These are phyloP conservation scores for Cryptomeria japonica DNA, from an alignment of 75 land plant species.

Conservation along the genomic window DNA sequence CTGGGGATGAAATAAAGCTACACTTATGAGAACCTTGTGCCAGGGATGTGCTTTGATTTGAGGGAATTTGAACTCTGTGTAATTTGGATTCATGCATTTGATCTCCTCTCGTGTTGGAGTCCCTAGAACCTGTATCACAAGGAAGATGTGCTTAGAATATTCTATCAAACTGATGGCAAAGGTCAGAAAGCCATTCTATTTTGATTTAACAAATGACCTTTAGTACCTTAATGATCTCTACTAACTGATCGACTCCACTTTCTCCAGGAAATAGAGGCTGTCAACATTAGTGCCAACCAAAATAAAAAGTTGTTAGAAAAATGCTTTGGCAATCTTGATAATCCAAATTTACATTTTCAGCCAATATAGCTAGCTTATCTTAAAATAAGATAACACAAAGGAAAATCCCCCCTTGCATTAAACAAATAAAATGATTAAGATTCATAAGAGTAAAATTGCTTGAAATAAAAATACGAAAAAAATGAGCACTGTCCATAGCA, in stretches of 20 bases:
- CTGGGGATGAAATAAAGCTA: background rate
- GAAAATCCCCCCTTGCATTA: background rate
- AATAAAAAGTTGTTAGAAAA: background rate
- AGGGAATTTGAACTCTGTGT: conserved; percentile 89
- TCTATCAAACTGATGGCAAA: conserved; percentile 2
- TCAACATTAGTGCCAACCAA: conserved; percentile 3
- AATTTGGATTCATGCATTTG: conserved; percentile 94
- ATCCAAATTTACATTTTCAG: background rate
- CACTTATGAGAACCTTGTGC: conserved; percentile 68
- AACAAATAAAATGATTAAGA: background rate
- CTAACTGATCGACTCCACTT: conserved; percentile 86
- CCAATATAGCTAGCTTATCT: background rate
- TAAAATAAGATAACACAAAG: background rate
- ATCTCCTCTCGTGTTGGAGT: conserved; percentile 94
- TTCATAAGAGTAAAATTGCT: background rate
- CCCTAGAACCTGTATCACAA: conserved; percentile 57
- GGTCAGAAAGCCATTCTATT: background rate
- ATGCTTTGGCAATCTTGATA: background rate
- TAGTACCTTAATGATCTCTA: conserved; percentile 87
- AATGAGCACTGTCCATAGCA: background rate
- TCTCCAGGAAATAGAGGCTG: conserved; percentile 93
- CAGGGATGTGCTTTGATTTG: conserved; percentile 93
- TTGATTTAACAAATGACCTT: background rate
- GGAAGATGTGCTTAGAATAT: background rate
- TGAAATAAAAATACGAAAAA: background rate